Conservation (phyloP, 208 protist genomes). For the Tritrichomonas foetus region DNA sequence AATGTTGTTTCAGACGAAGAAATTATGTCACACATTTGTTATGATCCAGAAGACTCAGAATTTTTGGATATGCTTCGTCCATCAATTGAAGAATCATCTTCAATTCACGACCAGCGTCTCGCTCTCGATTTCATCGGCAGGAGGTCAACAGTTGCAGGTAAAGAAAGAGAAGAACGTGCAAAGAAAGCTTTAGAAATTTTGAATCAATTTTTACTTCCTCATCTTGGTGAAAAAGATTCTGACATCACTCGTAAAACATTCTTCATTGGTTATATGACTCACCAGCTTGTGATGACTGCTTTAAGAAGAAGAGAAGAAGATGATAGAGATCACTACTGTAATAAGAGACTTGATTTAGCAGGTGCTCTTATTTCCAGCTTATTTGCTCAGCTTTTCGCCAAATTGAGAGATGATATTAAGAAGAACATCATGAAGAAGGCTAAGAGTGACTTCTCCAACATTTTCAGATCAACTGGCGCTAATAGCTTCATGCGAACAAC, state of each 20-base stretch:
- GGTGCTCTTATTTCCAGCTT: slow-evolving; percentile 72
- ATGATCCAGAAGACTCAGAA: slow-evolving; percentile 72
- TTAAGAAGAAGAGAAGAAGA: slow-evolving; percentile 69
- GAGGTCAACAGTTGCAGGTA: slow-evolving; percentile 56
- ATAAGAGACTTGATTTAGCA: slow-evolving; percentile 84
- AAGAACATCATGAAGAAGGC: slow-evolving; percentile 50
- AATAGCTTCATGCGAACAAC: not conserved
- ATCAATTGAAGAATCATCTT: slow-evolving; percentile 82
- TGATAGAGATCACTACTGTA: slow-evolving; percentile 80
- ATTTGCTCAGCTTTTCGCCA: slow-evolving; percentile 69
- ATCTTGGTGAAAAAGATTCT: slow-evolving; percentile 74
- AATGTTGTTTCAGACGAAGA: slow-evolving; percentile 85
- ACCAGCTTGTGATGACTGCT: slow-evolving; percentile 41
- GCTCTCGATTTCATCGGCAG: slow-evolving; percentile 37
- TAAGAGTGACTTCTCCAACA: not conserved
- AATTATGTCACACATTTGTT: slow-evolving; percentile 81
- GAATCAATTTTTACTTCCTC: slow-evolving; percentile 70
- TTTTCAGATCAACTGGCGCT: not conserved
- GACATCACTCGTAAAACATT: slow-evolving; percentile 73
- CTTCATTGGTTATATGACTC: slow-evolving; percentile 64
- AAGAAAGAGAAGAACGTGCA: slow-evolving; percentile 65
- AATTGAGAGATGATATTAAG: slow-evolving; percentile 58
- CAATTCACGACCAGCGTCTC: slow-evolving; percentile 48
- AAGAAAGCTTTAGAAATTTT: slow-evolving; percentile 71
- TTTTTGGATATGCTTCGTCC: slow-evolving; percentile 82